phyloP scores from a whole-genome alignment of 2,329 filamentous ascomycete species.

The Beauveria bassiana region DNA sequence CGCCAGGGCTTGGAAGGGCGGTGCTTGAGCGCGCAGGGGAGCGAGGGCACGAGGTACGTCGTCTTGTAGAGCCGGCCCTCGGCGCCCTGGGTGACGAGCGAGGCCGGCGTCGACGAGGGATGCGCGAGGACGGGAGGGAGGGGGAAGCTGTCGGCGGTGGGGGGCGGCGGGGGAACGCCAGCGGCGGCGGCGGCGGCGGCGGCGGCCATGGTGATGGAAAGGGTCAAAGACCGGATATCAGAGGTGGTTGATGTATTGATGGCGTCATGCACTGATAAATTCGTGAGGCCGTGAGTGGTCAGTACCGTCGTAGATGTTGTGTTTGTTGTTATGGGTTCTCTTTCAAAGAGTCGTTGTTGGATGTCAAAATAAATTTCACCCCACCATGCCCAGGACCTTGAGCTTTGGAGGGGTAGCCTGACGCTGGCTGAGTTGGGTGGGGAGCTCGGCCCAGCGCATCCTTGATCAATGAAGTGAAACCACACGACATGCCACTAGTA shows the following conservation, averaged over 20 bases:
- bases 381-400: neutral
- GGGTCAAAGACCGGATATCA: too few species aligned
- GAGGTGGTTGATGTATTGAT: too few species aligned
- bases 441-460: too few species aligned
- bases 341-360: neutral
- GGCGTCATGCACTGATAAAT: too few species aligned
- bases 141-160: conserved; percentile 28
- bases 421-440: neutral
- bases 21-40: conserved; percentile 78
- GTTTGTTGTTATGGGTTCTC: neutral
- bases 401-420: neutral
- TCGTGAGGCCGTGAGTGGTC: neutral
- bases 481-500: too few species aligned
- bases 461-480: too few species aligned
- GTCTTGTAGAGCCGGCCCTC: conserved; percentile 92
- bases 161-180: neutral
- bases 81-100: conserved; percentile 83
- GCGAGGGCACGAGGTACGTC: conserved; percentile 60
- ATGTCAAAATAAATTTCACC: neutral
- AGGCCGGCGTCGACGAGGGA: conserved; percentile 51
- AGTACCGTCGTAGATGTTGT: neutral
- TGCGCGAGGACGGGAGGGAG: conserved; percentile 60
- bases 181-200: neutral
- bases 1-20: conserved; percentile 87
- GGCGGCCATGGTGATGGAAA: neutral